phyloP scores from a whole-genome alignment of 495 filamentous ascomycete species.

The Cenococcum geophilum region DNA sequence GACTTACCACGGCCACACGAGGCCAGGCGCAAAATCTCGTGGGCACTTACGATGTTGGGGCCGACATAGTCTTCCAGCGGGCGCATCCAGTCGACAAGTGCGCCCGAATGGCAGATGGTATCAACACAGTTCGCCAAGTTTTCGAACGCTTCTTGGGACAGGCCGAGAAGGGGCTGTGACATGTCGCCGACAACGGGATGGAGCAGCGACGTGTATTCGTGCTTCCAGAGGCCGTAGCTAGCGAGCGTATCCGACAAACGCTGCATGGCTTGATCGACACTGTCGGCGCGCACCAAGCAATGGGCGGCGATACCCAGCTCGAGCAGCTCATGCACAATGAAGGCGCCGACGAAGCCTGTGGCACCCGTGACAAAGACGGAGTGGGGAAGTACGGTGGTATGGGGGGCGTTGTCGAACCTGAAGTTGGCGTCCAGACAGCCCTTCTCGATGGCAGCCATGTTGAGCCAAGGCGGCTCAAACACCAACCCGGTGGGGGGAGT shows the following conservation, averaged over 20 bases:
- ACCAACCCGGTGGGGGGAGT: too few species aligned
- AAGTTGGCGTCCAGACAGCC: constrained; percentile 27
- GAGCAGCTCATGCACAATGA: constrained; percentile 34
- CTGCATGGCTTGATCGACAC: constrained; percentile 11
- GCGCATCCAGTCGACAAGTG: constrained; percentile 39
- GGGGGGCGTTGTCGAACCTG: constrained; percentile 31
- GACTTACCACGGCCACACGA: constrained; percentile 32
- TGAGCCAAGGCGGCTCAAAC: too few species aligned
- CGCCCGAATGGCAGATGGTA: constrained; percentile 34
- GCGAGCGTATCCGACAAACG: constrained; percentile 26
- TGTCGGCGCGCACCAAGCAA: constrained; percentile 34
- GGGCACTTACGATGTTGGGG: constrained; percentile 36
- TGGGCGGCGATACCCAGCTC: constrained; percentile 26
- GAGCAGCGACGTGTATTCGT: constrained; percentile 25
- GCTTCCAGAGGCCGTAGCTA: constrained; percentile 31
- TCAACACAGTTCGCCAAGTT: constrained; percentile 32
- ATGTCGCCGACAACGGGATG: constrained; percentile 31
- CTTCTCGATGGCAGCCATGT: constrained; percentile 1
- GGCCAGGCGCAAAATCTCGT: constrained; percentile 38
- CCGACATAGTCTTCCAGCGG: constrained; percentile 36
- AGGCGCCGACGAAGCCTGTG: constrained; percentile 39
- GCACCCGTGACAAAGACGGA: constrained; percentile 35
- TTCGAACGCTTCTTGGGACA: constrained; percentile 26
- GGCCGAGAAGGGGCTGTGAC: constrained; percentile 32
- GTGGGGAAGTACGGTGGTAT: constrained; percentile 16